Conservation (phyloP, 208 protist species). For the Novymonas esmeraldas region DNA sequence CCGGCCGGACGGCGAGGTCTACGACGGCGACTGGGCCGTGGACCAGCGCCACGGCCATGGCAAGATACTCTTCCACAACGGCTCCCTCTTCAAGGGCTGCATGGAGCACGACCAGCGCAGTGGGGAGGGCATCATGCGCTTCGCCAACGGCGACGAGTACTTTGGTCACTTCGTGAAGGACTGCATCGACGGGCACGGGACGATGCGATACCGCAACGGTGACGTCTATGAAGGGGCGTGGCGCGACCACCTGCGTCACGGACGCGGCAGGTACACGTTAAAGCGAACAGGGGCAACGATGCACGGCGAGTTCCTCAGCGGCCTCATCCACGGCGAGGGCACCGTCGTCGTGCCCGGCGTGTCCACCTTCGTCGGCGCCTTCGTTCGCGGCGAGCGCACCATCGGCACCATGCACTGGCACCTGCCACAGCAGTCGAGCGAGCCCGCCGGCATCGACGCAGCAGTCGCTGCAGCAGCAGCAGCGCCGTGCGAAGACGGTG, state of each 20-base stretch:
- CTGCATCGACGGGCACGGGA: constrained; percentile 75
- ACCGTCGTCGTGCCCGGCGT: constrained; percentile 66
- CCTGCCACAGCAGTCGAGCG: not conserved
- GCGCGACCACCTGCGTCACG: constrained; percentile 84
- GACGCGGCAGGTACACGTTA: constrained; percentile 80
- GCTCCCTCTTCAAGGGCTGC: constrained; percentile 71
- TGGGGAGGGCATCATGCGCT: constrained; percentile 83
- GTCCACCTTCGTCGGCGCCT: constrained; percentile 78
- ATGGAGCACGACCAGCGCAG: constrained; percentile 65
- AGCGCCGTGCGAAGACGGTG: no score
- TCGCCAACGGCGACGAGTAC: constrained; percentile 88
- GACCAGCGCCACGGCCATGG: constrained; percentile 79
- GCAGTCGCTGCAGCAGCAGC: not conserved
- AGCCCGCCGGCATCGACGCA: not conserved
- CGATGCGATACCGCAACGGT: constrained; percentile 74
- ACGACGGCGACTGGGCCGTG: constrained; percentile 77
- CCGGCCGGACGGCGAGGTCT: constrained; percentile 54
- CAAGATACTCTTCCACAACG: constrained; percentile 63
- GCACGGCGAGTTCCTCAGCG: constrained; percentile 77
- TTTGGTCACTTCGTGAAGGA: constrained; percentile 74
- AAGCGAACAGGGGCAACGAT: constrained; percentile 77
- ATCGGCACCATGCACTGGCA: constrained; percentile 84
- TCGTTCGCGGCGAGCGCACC: constrained; percentile 73
- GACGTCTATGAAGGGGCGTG: constrained; percentile 89
- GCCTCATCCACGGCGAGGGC: constrained; percentile 85